Conservation (phyloP, 2,329 filamentous ascomycete species). For the Gaeumannomyces tritici region DNA sequence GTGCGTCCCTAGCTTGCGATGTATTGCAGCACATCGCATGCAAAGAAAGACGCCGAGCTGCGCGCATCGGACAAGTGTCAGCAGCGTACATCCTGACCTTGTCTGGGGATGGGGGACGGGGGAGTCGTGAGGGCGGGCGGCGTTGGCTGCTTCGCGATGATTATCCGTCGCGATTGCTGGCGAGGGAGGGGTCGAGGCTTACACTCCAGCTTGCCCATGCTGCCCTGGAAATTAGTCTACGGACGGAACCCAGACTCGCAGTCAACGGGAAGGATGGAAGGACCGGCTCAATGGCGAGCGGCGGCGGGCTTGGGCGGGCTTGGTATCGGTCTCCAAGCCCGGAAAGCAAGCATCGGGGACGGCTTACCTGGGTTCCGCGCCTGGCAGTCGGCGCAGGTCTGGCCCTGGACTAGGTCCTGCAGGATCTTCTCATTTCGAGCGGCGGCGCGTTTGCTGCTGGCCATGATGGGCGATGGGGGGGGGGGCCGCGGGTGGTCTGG, state of each 20-base stretch:
- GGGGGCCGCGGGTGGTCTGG: constrained; percentile 21
- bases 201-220: constrained; percentile 97
- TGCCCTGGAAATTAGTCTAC: constrained; percentile 29
- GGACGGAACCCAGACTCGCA: background rate
- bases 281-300: background rate
- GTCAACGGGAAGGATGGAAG: background rate
- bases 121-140: background rate
- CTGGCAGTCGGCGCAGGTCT: constrained; percentile 88
- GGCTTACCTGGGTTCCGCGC: constrained; percentile 79
- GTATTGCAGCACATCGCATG: constrained; percentile 91
- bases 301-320: too few relatives aligned
- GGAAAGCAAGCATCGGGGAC: constrained; percentile 2
- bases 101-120: background rate
- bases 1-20: constrained; percentile 94
- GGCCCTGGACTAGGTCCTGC: constrained; percentile 74
- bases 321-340: background rate
- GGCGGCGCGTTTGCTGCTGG: constrained; percentile 82
- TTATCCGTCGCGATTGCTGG: background rate
- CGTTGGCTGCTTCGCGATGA: too few relatives aligned
- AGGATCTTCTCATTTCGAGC: constrained; percentile 89
- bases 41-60: constrained; percentile 93
- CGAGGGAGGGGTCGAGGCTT: constrained; percentile 25
- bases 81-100: background rate
- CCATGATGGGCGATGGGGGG: constrained; percentile 54
- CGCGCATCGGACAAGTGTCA: background rate